These are phyloP conservation scores for Vigna radiata DNA, from an alignment of 306 rosid genomes.

Conservation along the genomic window DNA sequence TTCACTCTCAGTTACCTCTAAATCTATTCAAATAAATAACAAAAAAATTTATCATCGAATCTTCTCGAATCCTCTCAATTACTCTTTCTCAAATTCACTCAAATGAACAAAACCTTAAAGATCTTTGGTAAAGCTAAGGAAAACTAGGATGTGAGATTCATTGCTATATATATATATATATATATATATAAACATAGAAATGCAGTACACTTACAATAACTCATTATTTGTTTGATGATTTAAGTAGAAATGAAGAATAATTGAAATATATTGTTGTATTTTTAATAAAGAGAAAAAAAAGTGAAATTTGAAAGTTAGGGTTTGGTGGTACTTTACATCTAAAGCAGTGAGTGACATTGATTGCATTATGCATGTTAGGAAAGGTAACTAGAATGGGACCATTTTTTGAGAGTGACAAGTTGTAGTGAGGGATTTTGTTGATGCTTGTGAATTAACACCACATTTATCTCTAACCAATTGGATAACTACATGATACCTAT, in stretches of 20 bases:
- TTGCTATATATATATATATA: background rate
- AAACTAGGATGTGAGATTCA: background rate
- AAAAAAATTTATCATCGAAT: too few relatives aligned
- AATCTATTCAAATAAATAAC: too few relatives aligned
- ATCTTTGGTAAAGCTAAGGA: background rate
- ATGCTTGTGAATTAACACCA: constrained; percentile 30
- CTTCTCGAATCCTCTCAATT: too few relatives aligned
- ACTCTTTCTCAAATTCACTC: too few relatives aligned
- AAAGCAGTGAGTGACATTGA: constrained; percentile 28
- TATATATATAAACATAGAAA: too few relatives aligned
- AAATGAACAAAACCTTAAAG: too few relatives aligned
- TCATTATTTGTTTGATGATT: too few relatives aligned
- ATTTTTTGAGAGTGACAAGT: constrained; percentile 6
- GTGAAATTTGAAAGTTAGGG: background rate
- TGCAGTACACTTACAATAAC: too few relatives aligned
- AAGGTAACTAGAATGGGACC: constrained; percentile 42
- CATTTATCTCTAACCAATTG: constrained; percentile 41
- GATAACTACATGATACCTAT: constrained; percentile 47
- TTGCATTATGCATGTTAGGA: constrained; percentile 23
- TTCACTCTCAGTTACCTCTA: too few relatives aligned
- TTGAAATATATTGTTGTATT: too few relatives aligned
- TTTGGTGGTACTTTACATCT: constrained; percentile 34
- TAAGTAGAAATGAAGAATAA: too few relatives aligned
- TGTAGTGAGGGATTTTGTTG: constrained; percentile 14
- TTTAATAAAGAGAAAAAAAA: too few relatives aligned